These are phyloP conservation scores for Suillus discolor DNA, from an alignment of 768 basidiomycete genomes.

Conservation along the genomic window DNA sequence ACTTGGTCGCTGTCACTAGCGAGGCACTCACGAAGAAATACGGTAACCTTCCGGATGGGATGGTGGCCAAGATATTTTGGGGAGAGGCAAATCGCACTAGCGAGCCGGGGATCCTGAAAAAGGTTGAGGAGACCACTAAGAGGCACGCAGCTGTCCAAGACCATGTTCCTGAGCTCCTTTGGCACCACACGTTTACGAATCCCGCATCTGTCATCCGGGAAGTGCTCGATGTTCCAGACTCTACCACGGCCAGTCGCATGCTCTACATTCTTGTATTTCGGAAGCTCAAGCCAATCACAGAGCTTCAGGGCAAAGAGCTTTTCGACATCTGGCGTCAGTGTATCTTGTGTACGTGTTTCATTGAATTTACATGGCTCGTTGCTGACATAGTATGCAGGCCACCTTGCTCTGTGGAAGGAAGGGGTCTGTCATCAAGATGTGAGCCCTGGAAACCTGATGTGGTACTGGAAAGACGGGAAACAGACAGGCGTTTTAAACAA, in stretches of 20 bases:
- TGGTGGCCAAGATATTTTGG: not conserved
- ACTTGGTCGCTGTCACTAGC: not conserved
- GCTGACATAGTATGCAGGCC: not conserved
- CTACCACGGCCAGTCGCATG: not conserved
- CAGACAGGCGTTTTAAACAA: not conserved
- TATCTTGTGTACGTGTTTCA: not conserved
- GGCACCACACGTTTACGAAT: not conserved
- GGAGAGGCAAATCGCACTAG: not conserved
- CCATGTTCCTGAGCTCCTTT: not conserved
- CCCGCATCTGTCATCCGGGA: not conserved
- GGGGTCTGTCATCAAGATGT: not conserved
- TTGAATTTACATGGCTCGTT: not conserved
- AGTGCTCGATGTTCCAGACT: not conserved
- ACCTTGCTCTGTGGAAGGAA: not conserved
- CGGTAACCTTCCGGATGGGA: not conserved
- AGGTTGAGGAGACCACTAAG: not conserved
- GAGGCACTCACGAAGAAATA: not conserved
- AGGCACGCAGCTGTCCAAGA: not conserved
- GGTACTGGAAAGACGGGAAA: not conserved
- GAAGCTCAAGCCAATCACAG: not conserved
- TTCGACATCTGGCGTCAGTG: not conserved
- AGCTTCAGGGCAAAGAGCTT: not conserved
- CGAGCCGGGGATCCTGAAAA: not conserved
- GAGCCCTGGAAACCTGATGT: not conserved
- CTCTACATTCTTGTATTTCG: constrained; percentile 3